phyloP scores from a whole-genome alignment of 1,284 basidiomycete species.

The Heliocybe sulcata region DNA sequence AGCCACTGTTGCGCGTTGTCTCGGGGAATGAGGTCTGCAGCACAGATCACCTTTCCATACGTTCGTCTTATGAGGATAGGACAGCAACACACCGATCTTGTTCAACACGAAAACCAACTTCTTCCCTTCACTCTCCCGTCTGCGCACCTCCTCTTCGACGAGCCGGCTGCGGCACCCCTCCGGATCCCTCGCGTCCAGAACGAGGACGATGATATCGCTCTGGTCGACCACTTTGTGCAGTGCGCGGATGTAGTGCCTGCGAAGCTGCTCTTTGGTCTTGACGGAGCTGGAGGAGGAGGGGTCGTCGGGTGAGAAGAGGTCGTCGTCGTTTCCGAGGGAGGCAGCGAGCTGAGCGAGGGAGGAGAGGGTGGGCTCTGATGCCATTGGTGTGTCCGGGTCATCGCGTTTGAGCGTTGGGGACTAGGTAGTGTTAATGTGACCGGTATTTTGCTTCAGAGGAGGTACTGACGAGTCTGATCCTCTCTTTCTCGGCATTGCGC shows the following conservation, averaged over 20 bases:
- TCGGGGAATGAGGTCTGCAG: slow-evolving; percentile 80
- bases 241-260: slow-evolving; percentile 63
- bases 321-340: slow-evolving; percentile 6
- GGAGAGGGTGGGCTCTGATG: slow-evolving; percentile 38
- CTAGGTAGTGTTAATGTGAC: slow-evolving; percentile 5
- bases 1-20: slow-evolving; percentile 91
- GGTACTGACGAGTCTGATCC: slow-evolving; percentile 26
- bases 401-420: slow-evolving; percentile 14
- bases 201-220: slow-evolving; percentile 85
- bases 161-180: slow-evolving; percentile 83
- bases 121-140: slow-evolving; percentile 82
- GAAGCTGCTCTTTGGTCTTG: slow-evolving; percentile 64
- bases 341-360: slow-evolving; percentile 18
- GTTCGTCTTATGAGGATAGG: no score
- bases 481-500: slow-evolving; percentile 47
- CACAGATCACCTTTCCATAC: no score
- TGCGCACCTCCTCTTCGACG: slow-evolving; percentile 86
- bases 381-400: slow-evolving; percentile 62
- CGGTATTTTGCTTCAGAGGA: slow-evolving; percentile 10
- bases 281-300: slow-evolving; percentile 21
- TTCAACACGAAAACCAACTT: slow-evolving; percentile 86
- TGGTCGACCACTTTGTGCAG: slow-evolving; percentile 92
- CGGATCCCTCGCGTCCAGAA: slow-evolving; percentile 88
- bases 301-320: slow-evolving; percentile 18
- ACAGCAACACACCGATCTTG: slow-evolving; percentile 76